Base-by-base conservation (phyloP, 1,139 yeast genomes). In the Saccharomycopsis hybrid region DNA sequence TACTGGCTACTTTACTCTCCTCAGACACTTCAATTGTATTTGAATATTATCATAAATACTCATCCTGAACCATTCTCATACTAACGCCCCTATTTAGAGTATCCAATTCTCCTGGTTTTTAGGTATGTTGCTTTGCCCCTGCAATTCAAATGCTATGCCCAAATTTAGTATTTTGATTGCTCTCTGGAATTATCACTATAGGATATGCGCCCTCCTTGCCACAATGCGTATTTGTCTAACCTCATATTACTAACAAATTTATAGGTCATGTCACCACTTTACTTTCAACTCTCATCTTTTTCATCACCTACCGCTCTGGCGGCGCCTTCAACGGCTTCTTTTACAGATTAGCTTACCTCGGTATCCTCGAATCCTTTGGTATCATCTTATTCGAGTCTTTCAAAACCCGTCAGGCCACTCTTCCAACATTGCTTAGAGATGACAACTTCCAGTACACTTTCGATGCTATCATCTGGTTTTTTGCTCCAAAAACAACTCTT, bases 341-440 rank as follows among this genome's bases (percentile, higher is more conserved):
- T 72, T 88, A 86, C 68, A 73, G 77, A 50, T 61, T 77, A 51
- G 74, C 86, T 1, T 80, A 80, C 55, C 47, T 82, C 9, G 85
- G 92, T 13, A 82, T 85, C 4, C 63, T 86, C 46, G 77, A 74
- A 58, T 82, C 95, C 38, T 89, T 87, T 65, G 89, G 88, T 28
- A 78, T 90, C 56, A 85, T 88, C 54, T 67, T 85, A 32, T 81
- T 72, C 66, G 92, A 88, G 60, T 65, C 70, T 52, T 67, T 59
- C 60, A 62, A 59, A 53, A 53, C 48, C 56, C 56, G 54, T 49
- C 48, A 52, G 55, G 48, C 44, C 30, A 58, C 62, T 52, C 61
- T 65, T 68, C 53, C 64, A 27, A 57, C 53, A 36, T 65, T 72
- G 46, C 67, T 72, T 52, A 69, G 66, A 32, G 88, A 85, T 61